These are phyloP conservation scores for Paraphaeosphaeria minitans DNA, from an alignment of 2,329 filamentous ascomycete species.

Conservation along the genomic window DNA sequence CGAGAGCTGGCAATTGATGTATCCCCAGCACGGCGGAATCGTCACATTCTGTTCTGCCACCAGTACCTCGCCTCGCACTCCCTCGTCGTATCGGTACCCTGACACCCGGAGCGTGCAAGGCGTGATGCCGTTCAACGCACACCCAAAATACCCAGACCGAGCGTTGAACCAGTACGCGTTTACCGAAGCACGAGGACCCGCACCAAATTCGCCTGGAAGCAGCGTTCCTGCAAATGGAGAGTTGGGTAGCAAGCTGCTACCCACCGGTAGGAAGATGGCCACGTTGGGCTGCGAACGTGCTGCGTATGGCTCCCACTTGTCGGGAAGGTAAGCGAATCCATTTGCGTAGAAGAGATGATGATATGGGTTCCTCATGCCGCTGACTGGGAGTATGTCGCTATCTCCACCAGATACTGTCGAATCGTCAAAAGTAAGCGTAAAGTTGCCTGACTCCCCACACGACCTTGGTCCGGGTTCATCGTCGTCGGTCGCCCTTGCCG, in stretches of 20 bases:
- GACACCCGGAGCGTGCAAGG: conserved; percentile 53
- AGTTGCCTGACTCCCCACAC: conserved; percentile 55
- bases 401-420: conserved; percentile 26
- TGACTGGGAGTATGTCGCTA: conserved; percentile 45
- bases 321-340: conserved; percentile 56
- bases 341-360: conserved; percentile 58
- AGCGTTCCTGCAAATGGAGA: conserved; percentile 41
- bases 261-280: conserved; percentile 53
- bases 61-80: conserved; percentile 42
- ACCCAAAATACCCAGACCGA: conserved; percentile 54
- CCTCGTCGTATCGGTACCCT: conserved; percentile 51
- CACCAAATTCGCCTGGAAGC: conserved; percentile 54
- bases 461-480: conserved; percentile 20
- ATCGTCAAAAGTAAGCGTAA: conserved; percentile 44
- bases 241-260: conserved; percentile 30
- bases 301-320: conserved; percentile 51
- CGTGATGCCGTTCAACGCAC: conserved; percentile 49
- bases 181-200: conserved; percentile 50
- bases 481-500: conserved; percentile 1
- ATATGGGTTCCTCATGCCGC: conserved; percentile 54
- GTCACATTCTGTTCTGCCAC: conserved; percentile 46
- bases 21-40: conserved; percentile 49
- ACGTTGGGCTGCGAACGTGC: conserved; percentile 54
- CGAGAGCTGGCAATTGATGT: conserved; percentile 51
- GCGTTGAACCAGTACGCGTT: conserved; percentile 59